phyloP scores from a whole-genome alignment of 2,329 filamentous ascomycete genomes.

The Exophiala dermatitidis region DNA sequence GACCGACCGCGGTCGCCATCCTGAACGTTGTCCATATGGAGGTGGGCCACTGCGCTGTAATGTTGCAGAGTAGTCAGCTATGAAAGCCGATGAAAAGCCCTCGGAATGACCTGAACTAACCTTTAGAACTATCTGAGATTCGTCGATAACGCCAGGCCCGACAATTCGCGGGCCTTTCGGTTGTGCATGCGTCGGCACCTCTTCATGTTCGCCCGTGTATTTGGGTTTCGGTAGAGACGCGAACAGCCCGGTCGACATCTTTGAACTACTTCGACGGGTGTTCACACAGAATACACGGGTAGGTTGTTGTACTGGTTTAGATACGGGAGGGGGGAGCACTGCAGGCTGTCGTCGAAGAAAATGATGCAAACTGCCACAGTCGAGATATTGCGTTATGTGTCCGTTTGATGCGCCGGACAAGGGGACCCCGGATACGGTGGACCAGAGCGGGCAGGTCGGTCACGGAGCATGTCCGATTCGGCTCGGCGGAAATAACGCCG shows the following conservation, averaged over 20 bases:
- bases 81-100: not conserved
- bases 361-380: conserved; percentile 3
- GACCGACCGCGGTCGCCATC: conserved; percentile 81
- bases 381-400: conserved; percentile 1
- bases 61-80: conserved; percentile 2
- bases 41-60: conserved; percentile 69
- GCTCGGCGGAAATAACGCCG: too few relatives aligned
- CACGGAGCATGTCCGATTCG: too few relatives aligned
- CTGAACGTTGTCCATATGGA: conserved; percentile 74
- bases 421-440: too few relatives aligned
- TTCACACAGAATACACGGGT: not conserved
- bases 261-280: not conserved
- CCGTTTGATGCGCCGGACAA: not conserved
- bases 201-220: conserved; percentile 84
- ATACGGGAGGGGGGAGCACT: not conserved
- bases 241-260: conserved; percentile 59
- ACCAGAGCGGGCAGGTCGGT: too few relatives aligned
- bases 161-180: conserved; percentile 77
- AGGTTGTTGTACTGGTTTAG: not conserved
- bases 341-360: not conserved
- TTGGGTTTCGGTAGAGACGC: conserved; percentile 80
- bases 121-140: conserved; percentile 76
- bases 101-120: conserved; percentile 32
- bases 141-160: conserved; percentile 69
- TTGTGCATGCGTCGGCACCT: conserved; percentile 62